Conservation (phyloP, 345 rosid species). For the Barbarea vulgaris region DNA sequence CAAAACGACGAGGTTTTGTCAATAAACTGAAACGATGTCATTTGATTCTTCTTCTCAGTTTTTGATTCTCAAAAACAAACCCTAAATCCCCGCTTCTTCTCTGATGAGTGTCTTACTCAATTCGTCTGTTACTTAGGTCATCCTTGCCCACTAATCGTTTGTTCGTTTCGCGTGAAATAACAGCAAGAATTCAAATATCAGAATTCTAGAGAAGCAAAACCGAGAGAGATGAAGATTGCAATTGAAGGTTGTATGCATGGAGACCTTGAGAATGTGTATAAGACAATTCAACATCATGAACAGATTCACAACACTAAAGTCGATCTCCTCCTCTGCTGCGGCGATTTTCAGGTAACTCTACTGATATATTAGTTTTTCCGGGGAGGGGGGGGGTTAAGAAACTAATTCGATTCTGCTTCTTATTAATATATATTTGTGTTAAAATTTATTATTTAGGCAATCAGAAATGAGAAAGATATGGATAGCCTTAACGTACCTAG, state of each 20-base stretch:
- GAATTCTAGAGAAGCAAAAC: background rate
- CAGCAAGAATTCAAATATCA: background rate
- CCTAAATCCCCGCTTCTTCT: conserved; percentile 3
- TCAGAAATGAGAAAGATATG: conserved; percentile 85
- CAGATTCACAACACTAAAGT: conserved; percentile 58
- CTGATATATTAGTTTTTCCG: background rate
- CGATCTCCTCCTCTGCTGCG: conserved; percentile 95
- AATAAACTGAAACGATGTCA: background rate
- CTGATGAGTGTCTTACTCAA: background rate
- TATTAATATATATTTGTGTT: background rate
- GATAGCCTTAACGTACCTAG: conserved; percentile 77
- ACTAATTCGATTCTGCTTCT: background rate
- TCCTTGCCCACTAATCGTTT: background rate
- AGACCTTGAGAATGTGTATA: conserved; percentile 81
- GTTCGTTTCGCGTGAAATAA: background rate
- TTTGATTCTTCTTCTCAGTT: background rate
- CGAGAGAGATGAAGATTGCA: conserved; percentile 73
- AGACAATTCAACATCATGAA: conserved; percentile 63
- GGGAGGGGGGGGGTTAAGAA: background rate
- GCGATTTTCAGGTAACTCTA: conserved; percentile 76
- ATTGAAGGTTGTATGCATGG: conserved; percentile 99
- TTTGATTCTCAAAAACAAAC: background rate
- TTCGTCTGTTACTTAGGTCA: background rate
- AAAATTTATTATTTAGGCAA: conserved; percentile 49
- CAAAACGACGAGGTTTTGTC: background rate